Conservation (phyloP, 2,329 filamentous ascomycete genomes). For the Aureobasidium sp. region DNA sequence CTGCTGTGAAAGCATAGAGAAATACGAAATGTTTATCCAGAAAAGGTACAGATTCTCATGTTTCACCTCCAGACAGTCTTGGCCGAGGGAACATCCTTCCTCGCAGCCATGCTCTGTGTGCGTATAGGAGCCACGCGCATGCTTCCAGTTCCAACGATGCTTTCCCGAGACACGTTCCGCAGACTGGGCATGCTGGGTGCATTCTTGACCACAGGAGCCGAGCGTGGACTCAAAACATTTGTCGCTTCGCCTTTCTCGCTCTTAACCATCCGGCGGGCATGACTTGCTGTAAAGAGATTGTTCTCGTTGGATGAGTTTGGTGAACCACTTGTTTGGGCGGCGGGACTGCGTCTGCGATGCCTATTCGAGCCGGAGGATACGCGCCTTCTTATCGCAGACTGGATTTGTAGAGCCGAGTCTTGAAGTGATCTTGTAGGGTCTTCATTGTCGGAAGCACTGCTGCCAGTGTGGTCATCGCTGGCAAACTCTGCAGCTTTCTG, state of each 20-base stretch:
- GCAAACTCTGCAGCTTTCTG: slow-evolving; percentile 26
- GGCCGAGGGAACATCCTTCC: background rate
- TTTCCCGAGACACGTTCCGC: slow-evolving; percentile 3
- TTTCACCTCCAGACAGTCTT: slow-evolving; percentile 7
- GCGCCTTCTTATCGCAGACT: slow-evolving; percentile 47
- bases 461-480: slow-evolving; percentile 22
- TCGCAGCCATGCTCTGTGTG: slow-evolving; percentile 11
- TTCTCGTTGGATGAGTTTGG: slow-evolving; percentile 44
- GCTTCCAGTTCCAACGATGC: background rate
- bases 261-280: slow-evolving; percentile 60
- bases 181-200: slow-evolving; percentile 27
- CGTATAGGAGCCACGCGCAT: slow-evolving; percentile 11
- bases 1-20: background rate
- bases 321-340: slow-evolving; percentile 54
- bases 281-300: slow-evolving; percentile 56
- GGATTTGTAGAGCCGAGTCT: slow-evolving; percentile 23
- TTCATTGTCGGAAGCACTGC: slow-evolving; percentile 19
- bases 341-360: slow-evolving; percentile 37
- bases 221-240: slow-evolving; percentile 56
- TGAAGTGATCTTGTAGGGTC: slow-evolving; percentile 19
- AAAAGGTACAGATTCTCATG: background rate
- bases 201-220: slow-evolving; percentile 51
- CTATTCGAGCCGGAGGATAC: slow-evolving; percentile 28
- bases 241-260: slow-evolving; percentile 50
- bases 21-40: slow-evolving; percentile 6